Base-by-base conservation (phyloP, 495 filamentous ascomycete genomes). In the Penicillium mononematosum region DNA sequence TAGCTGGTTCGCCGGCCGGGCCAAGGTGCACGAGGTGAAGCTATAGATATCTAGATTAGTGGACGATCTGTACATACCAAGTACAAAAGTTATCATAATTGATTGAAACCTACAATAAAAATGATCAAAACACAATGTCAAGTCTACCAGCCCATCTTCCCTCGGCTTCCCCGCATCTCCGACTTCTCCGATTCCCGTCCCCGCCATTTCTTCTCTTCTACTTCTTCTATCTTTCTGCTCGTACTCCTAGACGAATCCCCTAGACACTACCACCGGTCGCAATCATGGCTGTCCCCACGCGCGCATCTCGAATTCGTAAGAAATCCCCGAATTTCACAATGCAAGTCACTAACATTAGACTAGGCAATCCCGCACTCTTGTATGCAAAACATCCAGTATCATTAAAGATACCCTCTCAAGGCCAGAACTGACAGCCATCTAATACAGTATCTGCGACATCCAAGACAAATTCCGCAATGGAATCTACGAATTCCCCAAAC, bases 401-500 rank as follows among this genome's bases (percentile, higher is more conserved):
- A 31, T 24, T 27, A 34, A 29, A 16, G 6, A 39, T 7, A 17
- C 5, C 36, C 14, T 58, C 32, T 58, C 32, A 45, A 47, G 31
- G 39, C 36, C 10, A 52, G 11, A 45, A 34, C 48, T 61, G 61
- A 67, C 41, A 41, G 24, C n/a, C n/a, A 1, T 12, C 29, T 22
- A 24, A 19, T 14, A 38, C 63, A 98, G 93, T 62, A 82, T 98
- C 65, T 98, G 94, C 77, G 94, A 98, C 64, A 81, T 97, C 60
- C 94, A 98, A 80, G 92, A 96, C 60, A 92, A 89, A 69, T 98
- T 98, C 78, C 83, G 91, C 43, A 72, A 77, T 5, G 83, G 83
- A 41, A 95, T 98, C 67, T 82, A 84, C 70, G 86, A 95, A 69
- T 96, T 90, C 65, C 77, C 88, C 45, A 89, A 88, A 65, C 77